Evolutionary conservation across 306 rosid genomes (phyloP).

Genomic region (Macrotyloma uniflorum): DNA sequence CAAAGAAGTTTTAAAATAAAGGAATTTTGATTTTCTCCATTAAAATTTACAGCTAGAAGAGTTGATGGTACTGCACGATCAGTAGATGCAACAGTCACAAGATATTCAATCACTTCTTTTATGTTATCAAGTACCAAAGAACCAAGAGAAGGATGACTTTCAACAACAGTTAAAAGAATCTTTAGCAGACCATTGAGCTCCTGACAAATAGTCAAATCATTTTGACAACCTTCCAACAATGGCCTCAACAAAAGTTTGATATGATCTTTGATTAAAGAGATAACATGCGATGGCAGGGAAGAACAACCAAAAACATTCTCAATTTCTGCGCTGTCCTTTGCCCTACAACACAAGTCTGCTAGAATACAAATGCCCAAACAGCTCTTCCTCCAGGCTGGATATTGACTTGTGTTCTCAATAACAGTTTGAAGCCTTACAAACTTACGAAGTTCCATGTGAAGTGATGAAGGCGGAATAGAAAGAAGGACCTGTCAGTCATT

Average conservation of each 20-base stretch:
- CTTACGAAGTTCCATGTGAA: neutral
- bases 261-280: slow-evolving; percentile 52
- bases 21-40: slow-evolving; percentile 28
- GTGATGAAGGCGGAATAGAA: neutral
- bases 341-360: slow-evolving; percentile 48
- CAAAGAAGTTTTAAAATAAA: slow-evolving; percentile 33
- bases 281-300: slow-evolving; percentile 44
- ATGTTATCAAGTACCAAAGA: slow-evolving; percentile 58
- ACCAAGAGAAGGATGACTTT: slow-evolving; percentile 46
- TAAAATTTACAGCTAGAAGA: slow-evolving; percentile 8
- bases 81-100: slow-evolving; percentile 28
- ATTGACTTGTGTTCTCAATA: neutral
- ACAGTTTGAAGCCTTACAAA: slow-evolving; percentile 5
- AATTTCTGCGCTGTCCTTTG: slow-evolving; percentile 19
- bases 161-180: slow-evolving; percentile 48
- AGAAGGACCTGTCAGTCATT: neutral
- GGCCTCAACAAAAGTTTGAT: slow-evolving; percentile 46
- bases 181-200: slow-evolving; percentile 41
- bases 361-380: slow-evolving; percentile 3
- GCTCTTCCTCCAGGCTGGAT: neutral
- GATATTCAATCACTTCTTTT: neutral
- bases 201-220: slow-evolving; percentile 38
- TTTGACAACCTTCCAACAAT: slow-evolving; percentile 38
- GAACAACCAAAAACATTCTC: slow-evolving; percentile 38
- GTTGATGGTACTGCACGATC: slow-evolving; percentile 12